A percentile compares a stretch with the other conserved stretches of the same genome.
phyloP scores from a whole-genome alignment of 768 basidiomycete species.

The Boletus subcaerulescens region DNA sequence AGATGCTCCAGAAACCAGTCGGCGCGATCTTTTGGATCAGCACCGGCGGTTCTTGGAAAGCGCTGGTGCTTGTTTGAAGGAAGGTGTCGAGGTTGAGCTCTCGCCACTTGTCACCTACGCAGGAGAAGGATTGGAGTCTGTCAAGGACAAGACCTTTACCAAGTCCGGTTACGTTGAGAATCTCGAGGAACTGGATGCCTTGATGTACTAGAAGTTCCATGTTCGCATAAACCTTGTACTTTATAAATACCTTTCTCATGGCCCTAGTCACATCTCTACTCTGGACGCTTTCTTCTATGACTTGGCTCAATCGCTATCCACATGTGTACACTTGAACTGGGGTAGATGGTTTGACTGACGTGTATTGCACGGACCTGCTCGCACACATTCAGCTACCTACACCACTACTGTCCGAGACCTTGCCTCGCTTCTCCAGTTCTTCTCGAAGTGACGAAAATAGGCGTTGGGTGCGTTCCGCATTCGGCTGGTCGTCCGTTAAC shows the following conservation, averaged over 20 bases:
- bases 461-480: conserved; percentile 79
- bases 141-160: conserved; percentile 75
- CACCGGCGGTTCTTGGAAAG: conserved; percentile 79
- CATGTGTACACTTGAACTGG: conserved; percentile 10
- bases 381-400: conserved; percentile 40
- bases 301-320: conserved; percentile 1
- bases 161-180: conserved; percentile 68
- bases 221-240: conserved; percentile 3
- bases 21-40: conserved; percentile 84
- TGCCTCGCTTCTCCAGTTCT: conserved; percentile 74
- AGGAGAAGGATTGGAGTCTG: conserved; percentile 82
- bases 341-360: conserved; percentile 7
- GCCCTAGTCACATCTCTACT: background rate
- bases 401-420: conserved; percentile 41
- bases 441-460: conserved; percentile 78
- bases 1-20: conserved; percentile 89
- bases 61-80: conserved; percentile 71
- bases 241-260: background rate
- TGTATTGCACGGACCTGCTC: conserved; percentile 14
- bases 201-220: conserved; percentile 40
- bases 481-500: conserved; percentile 50
- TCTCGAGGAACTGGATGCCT: conserved; percentile 68
- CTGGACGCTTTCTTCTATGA: background rate
- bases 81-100: conserved; percentile 85
- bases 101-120: conserved; percentile 87